Conservation (phyloP, 192 early-diverging fungal genomes). For the Ambispora gerdemannii region DNA sequence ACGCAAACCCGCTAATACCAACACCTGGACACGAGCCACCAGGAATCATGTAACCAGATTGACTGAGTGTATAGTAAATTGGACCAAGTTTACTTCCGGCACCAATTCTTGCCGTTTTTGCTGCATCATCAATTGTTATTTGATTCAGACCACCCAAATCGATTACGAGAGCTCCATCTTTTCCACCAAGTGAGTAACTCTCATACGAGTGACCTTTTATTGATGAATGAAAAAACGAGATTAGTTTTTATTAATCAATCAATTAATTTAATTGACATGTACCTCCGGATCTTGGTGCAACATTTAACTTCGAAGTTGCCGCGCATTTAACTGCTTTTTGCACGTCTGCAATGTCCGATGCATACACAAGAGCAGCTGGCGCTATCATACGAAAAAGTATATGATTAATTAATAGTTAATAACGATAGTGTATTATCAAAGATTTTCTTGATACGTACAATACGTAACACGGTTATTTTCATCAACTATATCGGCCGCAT, state of each 20-base stretch:
- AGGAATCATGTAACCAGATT: slow-evolving; percentile 31
- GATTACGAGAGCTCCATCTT: slow-evolving; percentile 47
- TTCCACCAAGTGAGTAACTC: slow-evolving; percentile 45
- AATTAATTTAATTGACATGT: no score
- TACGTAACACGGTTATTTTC: slow-evolving; percentile 32
- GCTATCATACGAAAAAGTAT: no score
- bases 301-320: slow-evolving; percentile 27
- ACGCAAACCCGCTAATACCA: slow-evolving; percentile 55
- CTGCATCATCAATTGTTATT: slow-evolving; percentile 21
- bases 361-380: slow-evolving; percentile 34
- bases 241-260: no score
- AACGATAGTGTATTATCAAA: no score
- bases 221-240: no score
- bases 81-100: slow-evolving; percentile 55
- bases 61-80: slow-evolving; percentile 41
- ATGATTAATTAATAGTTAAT: no score
- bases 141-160: slow-evolving; percentile 44
- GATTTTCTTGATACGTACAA: no score
- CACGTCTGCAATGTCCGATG: slow-evolving; percentile 27
- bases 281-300: slow-evolving; percentile 48
- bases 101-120: slow-evolving; percentile 45
- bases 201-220: slow-evolving; percentile 66
- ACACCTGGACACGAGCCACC: slow-evolving; percentile 58
- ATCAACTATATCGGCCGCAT: not conserved
- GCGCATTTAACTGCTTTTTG: slow-evolving; percentile 40